Base-by-base conservation (phyloP, 2,329 filamentous ascomycete species). In the Neocatenulostroma microsporum region DNA sequence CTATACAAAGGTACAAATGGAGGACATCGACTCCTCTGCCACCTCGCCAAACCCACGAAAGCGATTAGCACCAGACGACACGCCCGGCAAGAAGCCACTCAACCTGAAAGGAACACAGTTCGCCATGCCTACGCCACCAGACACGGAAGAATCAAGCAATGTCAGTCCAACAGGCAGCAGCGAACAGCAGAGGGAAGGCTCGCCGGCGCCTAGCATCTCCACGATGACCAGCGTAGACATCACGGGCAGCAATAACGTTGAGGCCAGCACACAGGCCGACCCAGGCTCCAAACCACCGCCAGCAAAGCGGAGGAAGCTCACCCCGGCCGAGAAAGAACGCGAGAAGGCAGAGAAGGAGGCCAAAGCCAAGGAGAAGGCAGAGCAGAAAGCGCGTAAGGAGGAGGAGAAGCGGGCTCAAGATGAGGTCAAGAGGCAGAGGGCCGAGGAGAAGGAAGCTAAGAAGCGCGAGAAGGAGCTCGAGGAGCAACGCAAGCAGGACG, bases 301-400 rank as follows among this genome's bases (percentile, higher is more conserved):
- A 18, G 53, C 58, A 11, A 70, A 70, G 50, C 49, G 61, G 25
- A 51, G 62, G 36, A 67, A 63, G 40, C 45, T 68, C 29, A 68
- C 64, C 1, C 43, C 53, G 21, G 45, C 62, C 34, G 67, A 70
- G 46, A n/a, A n/a, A 5, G 30, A 56, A n/a, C n/a, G n/a, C n/a
- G n/a, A n/a, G n/a, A n/a, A n/a, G n/a, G n/a, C n/a, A n/a, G n/a
- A n/a, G n/a, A 58, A 62, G n/a, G 55, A 57, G 41, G 58, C 63
- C 32, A 64, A 62, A 36, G 61, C 64, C 30, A 62, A 57, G 11
- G 58, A 62, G 9, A 60, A 60, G 34, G 65, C 66, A n/a, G 62
- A 70, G 42, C 54, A 61, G 36, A 58, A 58, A 41, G 47, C 49
- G 32, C 57, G 58, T 45, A 63, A 63, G 41, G 56, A 60, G 36